Conservation (phyloP, 1,284 basidiomycete genomes). For the Leccinum glutinopallens region DNA sequence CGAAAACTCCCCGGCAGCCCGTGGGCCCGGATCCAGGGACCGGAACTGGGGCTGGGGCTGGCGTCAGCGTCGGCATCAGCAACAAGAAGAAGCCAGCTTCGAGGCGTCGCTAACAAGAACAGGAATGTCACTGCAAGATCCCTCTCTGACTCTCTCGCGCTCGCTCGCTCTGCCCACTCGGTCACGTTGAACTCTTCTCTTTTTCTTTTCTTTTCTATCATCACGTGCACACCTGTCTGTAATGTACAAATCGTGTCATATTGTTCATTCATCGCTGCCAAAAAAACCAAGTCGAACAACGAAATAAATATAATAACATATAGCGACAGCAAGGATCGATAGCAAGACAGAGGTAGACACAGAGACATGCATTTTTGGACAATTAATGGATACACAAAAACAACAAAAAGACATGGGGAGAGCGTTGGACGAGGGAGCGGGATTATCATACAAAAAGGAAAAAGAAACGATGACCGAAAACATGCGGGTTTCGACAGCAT, state of each 20-base stretch:
- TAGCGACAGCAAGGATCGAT: background rate
- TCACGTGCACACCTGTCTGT: background rate
- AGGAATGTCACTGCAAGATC: background rate
- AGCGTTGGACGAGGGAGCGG: background rate
- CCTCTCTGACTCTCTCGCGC: background rate
- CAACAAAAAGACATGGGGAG: background rate
- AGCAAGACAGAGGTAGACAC: background rate
- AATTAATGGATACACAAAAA: background rate
- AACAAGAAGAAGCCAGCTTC: constrained; percentile 26
- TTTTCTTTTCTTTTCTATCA: background rate
- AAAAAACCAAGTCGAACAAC: background rate
- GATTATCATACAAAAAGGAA: background rate
- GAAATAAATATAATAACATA: constrained; percentile 2
- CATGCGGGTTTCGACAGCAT: background rate
- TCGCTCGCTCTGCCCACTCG: background rate
- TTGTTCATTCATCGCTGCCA: background rate
- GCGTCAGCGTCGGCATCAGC: background rate
- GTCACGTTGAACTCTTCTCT: background rate
- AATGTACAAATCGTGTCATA: background rate
- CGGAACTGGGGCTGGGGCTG: background rate
- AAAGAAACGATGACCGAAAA: background rate
- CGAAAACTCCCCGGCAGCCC: constrained; percentile 7
- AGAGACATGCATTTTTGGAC: background rate
- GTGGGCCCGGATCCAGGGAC: constrained; percentile 7
- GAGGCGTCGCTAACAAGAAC: constrained; percentile 28